phyloP scores from a whole-genome alignment of 2,329 filamentous ascomycete genomes.

The Pyrenochaeta sp. region DNA sequence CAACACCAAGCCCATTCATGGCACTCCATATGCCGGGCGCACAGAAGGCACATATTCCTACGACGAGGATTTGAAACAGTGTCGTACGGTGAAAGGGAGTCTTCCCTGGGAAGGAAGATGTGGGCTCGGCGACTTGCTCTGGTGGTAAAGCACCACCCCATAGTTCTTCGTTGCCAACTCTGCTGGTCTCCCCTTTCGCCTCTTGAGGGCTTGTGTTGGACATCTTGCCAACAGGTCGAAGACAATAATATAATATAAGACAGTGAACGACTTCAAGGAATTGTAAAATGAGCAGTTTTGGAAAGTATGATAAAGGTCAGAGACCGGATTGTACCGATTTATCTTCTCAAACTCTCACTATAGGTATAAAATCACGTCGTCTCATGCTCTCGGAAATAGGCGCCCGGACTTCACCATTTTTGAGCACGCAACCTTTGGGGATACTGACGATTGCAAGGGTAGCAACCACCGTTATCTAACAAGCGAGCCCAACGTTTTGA shows the following conservation, averaged over 20 bases:
- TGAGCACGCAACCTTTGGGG: conserved; percentile 11
- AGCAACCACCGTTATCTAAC: not conserved
- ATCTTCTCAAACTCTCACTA: not conserved
- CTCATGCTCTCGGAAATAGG: not conserved
- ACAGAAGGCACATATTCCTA: conserved; percentile 22
- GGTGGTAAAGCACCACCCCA: conserved; percentile 2
- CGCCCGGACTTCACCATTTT: not conserved
- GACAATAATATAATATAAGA: not conserved
- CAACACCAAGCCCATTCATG: conserved; percentile 63
- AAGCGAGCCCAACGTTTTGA: not conserved
- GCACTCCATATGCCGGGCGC: conserved; percentile 64
- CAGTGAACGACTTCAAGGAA: not conserved
- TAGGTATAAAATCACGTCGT: not conserved
- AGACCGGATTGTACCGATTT: not conserved
- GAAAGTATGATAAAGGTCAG: not conserved
- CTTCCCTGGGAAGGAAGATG: not conserved
- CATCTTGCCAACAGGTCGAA: not conserved
- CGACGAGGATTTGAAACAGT: conserved; percentile 20
- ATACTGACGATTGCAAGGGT: conserved; percentile 2
- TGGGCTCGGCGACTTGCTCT: not conserved
- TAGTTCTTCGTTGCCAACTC: conserved; percentile 9
- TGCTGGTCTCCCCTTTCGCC: conserved; percentile 2
- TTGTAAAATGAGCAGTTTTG: too few species aligned
- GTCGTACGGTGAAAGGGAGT: conserved; percentile 17
- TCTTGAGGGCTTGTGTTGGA: not conserved